Evolutionary conservation across 139 green algal genomes (phyloP).

Genomic region (Ettlia oleoabundans): DNA sequence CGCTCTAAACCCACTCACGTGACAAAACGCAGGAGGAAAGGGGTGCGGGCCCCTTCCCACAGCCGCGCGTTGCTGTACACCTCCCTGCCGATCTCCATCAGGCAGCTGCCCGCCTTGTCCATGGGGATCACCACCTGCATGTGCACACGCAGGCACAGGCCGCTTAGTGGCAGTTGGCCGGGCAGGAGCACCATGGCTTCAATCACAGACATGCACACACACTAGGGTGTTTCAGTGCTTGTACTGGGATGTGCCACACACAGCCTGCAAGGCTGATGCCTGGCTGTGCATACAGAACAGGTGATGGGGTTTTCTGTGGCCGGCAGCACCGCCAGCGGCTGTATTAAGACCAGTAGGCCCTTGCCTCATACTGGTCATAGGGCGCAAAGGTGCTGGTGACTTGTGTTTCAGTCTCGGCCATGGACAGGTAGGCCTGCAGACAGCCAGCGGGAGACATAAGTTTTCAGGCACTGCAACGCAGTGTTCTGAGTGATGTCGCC

Average conservation of each 20-base stretch:
- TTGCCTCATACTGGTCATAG: conserved; percentile 77
- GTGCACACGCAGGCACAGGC: conserved; percentile 17
- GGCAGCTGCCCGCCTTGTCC: conserved; percentile 56
- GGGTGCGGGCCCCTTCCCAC: conserved; percentile 60
- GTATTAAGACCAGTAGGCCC: too few species aligned
- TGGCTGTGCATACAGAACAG: too few species aligned
- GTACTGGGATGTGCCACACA: too few species aligned
- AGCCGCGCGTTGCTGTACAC: conserved; percentile 53
- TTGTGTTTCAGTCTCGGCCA: conserved; percentile 41
- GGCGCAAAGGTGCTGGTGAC: conserved; percentile 41
- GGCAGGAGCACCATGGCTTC: too few species aligned
- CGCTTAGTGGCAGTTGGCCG: too few species aligned
- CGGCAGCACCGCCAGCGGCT: too few species aligned
- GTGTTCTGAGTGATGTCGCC: neutral
- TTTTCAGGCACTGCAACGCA: neutral
- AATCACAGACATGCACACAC: too few species aligned
- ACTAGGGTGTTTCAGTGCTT: too few species aligned
- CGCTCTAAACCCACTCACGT: neutral
- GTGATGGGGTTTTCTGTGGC: too few species aligned
- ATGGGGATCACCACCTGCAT: conserved; percentile 71
- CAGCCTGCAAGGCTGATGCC: too few species aligned
- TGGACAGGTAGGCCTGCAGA: conserved; percentile 27
- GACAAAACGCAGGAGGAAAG: conserved; percentile 64
- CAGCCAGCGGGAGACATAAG: too few species aligned
- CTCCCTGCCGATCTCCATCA: conserved; percentile 46